These are phyloP conservation scores for Eimeria tenella DNA, from an alignment of 169 alveolate species.

Conservation along the genomic window DNA sequence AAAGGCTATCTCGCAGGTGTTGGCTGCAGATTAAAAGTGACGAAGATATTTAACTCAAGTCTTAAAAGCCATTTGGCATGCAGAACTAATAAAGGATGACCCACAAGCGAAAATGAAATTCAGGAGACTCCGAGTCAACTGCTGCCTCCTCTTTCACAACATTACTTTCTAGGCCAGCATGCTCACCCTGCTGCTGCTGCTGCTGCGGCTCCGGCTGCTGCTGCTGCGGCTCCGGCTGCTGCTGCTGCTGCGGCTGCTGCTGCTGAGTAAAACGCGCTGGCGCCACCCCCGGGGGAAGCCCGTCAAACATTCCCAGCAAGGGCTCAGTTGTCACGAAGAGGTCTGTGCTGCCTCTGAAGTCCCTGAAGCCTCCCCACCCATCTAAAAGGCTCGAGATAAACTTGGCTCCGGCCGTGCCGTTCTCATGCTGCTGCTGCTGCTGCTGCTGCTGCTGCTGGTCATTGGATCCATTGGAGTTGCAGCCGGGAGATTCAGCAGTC, in stretches of 20 bases:
- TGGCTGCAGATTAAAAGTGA: too few species aligned
- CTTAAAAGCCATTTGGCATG: too few species aligned
- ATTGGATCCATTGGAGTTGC: background rate
- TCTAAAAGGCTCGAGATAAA: constrained; percentile 1
- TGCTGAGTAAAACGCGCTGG: background rate
- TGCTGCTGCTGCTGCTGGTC: constrained; percentile 46
- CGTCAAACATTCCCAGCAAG: background rate
- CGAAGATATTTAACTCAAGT: too few species aligned
- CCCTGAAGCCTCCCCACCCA: constrained; percentile 32
- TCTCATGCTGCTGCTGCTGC: background rate
- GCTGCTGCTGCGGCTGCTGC: constrained; percentile 53
- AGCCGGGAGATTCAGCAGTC: background rate
- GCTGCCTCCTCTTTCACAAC: background rate
- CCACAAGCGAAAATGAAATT: too few species aligned
- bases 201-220: constrained; percentile 33
- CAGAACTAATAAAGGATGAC: too few species aligned
- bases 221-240: background rate
- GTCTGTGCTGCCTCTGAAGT: constrained; percentile 41
- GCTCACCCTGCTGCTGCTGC: background rate
- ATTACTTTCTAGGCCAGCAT: background rate
- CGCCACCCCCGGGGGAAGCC: constrained; percentile 45
- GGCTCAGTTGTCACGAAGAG: constrained; percentile 18
- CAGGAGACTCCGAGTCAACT: background rate
- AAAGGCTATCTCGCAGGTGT: too few species aligned
- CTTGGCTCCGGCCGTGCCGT: too few species aligned